phyloP scores from a whole-genome alignment of 257 asterid species.

The Lantana camara region DNA sequence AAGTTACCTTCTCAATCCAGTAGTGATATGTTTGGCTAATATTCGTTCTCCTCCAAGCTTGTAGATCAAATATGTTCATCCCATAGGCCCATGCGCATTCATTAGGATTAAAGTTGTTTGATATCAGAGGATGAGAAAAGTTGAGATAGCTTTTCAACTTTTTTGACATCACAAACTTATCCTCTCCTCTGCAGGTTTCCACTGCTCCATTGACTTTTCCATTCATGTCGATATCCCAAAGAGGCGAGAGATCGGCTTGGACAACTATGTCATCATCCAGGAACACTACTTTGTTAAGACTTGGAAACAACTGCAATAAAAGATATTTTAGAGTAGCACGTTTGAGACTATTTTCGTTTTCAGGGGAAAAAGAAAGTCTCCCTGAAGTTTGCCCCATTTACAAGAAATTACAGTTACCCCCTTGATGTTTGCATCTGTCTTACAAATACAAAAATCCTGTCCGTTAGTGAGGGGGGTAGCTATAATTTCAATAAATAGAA shows the following conservation, averaged over 20 bases:
- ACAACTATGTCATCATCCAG: conserved; percentile 91
- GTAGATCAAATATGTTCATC: conserved; percentile 88
- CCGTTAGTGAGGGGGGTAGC: no score
- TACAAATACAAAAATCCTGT: no score
- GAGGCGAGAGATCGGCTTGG: conserved; percentile 90
- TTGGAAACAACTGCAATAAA: conserved; percentile 80
- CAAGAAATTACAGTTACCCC: no score
- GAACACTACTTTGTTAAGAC: conserved; percentile 80
- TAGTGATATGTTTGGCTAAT: conserved; percentile 76
- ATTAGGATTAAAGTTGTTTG: conserved; percentile 61
- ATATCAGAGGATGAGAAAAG: conserved; percentile 91
- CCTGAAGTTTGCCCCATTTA: no score
- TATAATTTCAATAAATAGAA: no score
- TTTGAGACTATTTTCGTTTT: neutral
- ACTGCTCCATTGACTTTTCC: conserved; percentile 98
- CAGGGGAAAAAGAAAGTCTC: no score
- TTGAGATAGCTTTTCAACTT: conserved; percentile 81
- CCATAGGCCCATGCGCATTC: conserved; percentile 99
- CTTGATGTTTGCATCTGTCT: no score
- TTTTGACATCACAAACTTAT: conserved; percentile 90
- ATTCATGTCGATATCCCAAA: conserved; percentile 87
- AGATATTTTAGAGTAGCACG: neutral
- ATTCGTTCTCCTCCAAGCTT: conserved; percentile 88
- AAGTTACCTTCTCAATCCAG: conserved; percentile 82
- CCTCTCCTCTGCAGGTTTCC: conserved; percentile 88